Evolutionary conservation across 75 land plant genomes (phyloP), one percentile per base, ranked within the genome.

Genomic region (Picea glauca): DNA sequence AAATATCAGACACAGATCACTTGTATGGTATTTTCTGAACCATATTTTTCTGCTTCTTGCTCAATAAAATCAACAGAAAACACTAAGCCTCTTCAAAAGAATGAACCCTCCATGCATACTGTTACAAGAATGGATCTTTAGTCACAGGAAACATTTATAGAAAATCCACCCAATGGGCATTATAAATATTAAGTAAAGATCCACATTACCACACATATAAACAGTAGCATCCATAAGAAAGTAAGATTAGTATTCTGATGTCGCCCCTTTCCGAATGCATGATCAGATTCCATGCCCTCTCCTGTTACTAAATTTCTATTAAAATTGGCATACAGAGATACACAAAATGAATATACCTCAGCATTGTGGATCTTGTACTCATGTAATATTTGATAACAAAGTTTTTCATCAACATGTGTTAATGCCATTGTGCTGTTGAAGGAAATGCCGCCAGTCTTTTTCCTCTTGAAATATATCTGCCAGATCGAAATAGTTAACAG

Each of bases 321-420:
- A 13, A 70, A 70, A 70, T 43, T 18, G 12, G n/a, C 54, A 70
- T 70, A 70, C 33, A 68, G 2, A 38, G 7, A 81, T 23, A 66
- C 33, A 63, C 23, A 20, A 1, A 80, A 40, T 23, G 43, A 59
- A 54, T 58, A 32, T 89, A 96, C 99, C 98, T 97, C 99, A 26
- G 99, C 99, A 88, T 97, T 97, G 88, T 97, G 99, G 83, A 97
- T 97, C 84, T 97, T 97, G 87, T 97, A 97, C 79, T 97, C 99
- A 80, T 97, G 99, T 59, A 97, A 81, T 66, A 97, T 97, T 75
- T 97, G 98, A 76, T 97, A 97, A 84, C 99, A 97, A 38, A 97
- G 98, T 78, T 97, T 97, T 83, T 97, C 99, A 82, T 97, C 98
- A 81, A 97, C 92, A 86, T 97, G 96, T 65, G 98, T 90, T 70